A percentile compares a stretch with the other conserved stretches of the same genome.
Evolutionary conservation across 2,329 filamentous ascomycete genomes (phyloP).

Genomic region (Fusarium sp.): DNA sequence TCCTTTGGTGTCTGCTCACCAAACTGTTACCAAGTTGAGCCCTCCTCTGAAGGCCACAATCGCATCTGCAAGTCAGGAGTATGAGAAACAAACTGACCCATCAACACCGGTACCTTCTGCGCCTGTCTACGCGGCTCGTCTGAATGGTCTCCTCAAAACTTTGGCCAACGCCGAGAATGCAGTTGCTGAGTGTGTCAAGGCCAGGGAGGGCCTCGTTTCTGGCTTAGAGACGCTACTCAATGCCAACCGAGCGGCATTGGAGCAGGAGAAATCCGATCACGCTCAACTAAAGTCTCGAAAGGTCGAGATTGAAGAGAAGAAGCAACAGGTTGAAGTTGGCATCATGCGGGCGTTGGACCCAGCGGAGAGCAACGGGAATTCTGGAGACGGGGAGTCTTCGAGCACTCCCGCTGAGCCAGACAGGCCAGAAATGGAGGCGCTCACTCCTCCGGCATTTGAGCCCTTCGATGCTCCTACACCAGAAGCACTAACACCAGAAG

Average conservation of each 20-base stretch:
- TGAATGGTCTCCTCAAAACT: conserved; percentile 89
- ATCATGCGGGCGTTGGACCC: conserved; percentile 87
- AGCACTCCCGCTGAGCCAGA: conserved; percentile 69
- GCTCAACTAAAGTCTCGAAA: conserved; percentile 74
- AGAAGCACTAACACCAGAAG: conserved; percentile 32
- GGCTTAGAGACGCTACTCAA: conserved; percentile 86
- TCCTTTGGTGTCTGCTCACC: conserved; percentile 78
- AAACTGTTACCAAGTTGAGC: conserved; percentile 77
- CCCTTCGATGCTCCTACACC: conserved; percentile 36
- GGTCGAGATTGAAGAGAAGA: conserved; percentile 79
- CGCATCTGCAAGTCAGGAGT: conserved; percentile 81
- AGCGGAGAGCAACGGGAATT: conserved; percentile 63
- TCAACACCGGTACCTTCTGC: conserved; percentile 76
- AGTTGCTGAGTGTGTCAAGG: conserved; percentile 89
- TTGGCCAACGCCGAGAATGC: conserved; percentile 89
- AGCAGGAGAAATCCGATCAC: conserved; percentile 75
- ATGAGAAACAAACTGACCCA: conserved; percentile 83
- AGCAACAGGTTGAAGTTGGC: conserved; percentile 87
- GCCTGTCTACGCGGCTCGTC: conserved; percentile 89
- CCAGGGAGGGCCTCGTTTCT: conserved; percentile 79
- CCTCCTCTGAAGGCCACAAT: conserved; percentile 74
- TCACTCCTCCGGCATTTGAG: conserved; percentile 75
- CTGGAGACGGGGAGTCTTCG: conserved; percentile 58
- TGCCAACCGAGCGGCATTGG: conserved; percentile 75
- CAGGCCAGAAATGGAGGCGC: conserved; percentile 83